phyloP scores from a whole-genome alignment of 805 yeast genomes.

The Kuraishia capsulata region DNA sequence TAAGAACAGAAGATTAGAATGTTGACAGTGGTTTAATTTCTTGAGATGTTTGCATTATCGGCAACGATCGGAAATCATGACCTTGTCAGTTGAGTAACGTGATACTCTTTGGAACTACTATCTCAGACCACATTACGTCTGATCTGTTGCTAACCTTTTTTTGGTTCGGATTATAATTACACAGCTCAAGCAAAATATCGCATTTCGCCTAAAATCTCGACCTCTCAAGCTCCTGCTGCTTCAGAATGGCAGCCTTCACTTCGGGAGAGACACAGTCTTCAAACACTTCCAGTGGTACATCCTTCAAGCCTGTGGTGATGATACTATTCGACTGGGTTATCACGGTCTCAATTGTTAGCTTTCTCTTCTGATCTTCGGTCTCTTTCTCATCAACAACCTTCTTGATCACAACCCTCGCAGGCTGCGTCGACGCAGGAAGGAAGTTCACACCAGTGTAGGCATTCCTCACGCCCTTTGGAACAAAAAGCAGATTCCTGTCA shows the following conservation, averaged over 20 bases:
- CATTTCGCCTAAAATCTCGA: neutral
- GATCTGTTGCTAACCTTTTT: too few relatives aligned
- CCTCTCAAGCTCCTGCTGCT: conserved; percentile 49
- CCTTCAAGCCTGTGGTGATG: conserved; percentile 51
- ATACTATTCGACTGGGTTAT: conserved; percentile 24
- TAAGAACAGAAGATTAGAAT: too few relatives aligned
- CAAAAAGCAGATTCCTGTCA: conserved; percentile 42
- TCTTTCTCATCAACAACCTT: conserved; percentile 17
- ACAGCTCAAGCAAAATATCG: too few relatives aligned
- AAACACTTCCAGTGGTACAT: conserved; percentile 50
- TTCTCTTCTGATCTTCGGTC: conserved; percentile 14
- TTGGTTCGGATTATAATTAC: too few relatives aligned
- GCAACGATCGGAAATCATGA: too few relatives aligned
- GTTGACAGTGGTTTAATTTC: too few relatives aligned
- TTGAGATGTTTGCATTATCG: too few relatives aligned
- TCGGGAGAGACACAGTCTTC: conserved; percentile 51
- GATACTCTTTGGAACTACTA: too few relatives aligned
- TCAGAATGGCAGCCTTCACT: conserved; percentile 46
- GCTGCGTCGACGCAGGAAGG: conserved; percentile 70
- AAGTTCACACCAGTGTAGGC: conserved; percentile 78
- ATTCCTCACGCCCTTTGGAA: conserved; percentile 54
- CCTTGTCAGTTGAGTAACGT: too few relatives aligned
- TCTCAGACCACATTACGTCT: too few relatives aligned
- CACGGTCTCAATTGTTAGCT: conserved; percentile 38
- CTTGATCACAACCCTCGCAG: conserved; percentile 30